Percentiles rank a stretch among this genome's conserved stretches.
Conservation (phyloP, 495 filamentous ascomycete species). For the Paragyromitra xinjiangensis region DNA sequence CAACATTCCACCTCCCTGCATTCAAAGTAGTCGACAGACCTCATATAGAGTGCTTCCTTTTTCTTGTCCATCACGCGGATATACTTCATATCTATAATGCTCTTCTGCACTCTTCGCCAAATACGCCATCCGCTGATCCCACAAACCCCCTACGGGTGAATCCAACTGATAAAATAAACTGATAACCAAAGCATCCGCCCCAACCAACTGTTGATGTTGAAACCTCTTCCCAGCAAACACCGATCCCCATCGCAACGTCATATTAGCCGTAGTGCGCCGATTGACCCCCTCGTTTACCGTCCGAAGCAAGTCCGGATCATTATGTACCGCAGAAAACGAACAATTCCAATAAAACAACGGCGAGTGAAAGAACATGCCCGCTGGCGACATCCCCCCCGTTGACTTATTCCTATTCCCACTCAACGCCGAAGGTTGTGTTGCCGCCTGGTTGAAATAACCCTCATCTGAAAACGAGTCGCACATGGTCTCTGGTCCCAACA, state of each 20-base stretch:
- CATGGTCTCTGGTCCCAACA: constrained; percentile 62
- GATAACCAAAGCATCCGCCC: constrained; percentile 77
- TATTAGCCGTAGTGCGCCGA: constrained; percentile 68
- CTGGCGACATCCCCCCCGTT: constrained; percentile 57
- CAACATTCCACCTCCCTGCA: constrained; percentile 10
- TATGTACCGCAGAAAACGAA: constrained; percentile 64
- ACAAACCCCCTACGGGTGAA: constrained; percentile 66
- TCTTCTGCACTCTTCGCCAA: constrained; percentile 61
- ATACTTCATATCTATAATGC: constrained; percentile 67
- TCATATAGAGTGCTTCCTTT: constrained; percentile 70
- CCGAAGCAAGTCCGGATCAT: constrained; percentile 67
- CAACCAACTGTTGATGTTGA: constrained; percentile 67
- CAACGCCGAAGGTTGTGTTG: not conserved
- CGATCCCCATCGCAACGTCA: constrained; percentile 74
- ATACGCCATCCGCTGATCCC: constrained; percentile 65
- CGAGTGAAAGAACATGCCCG: constrained; percentile 69
- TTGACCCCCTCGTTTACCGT: constrained; percentile 70
- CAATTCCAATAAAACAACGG: constrained; percentile 79
- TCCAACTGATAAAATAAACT: constrained; percentile 72
- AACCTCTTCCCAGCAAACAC: constrained; percentile 79
- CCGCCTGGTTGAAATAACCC: constrained; percentile 10
- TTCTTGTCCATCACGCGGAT: constrained; percentile 66
- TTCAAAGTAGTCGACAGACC: constrained; percentile 46
- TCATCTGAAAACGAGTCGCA: constrained; percentile 44
- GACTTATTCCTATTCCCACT: constrained; percentile 59